A percentile compares a stretch with the other conserved stretches of the same genome.
Conservation (phyloP, 2,329 filamentous ascomycete genomes). For the Pseudopithomyces chartarum region DNA sequence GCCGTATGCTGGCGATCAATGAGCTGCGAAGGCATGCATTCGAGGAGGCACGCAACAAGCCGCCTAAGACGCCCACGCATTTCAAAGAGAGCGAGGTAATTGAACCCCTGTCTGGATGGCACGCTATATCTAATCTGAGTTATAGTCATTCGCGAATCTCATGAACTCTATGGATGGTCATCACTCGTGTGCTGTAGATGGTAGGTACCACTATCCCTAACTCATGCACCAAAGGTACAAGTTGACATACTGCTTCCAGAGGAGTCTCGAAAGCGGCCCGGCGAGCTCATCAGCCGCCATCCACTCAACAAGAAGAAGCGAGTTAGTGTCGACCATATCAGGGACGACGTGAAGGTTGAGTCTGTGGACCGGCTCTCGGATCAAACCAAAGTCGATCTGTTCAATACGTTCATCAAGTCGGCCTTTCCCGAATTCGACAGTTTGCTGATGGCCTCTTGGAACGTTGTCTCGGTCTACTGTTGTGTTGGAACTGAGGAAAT, state of each 20-base stretch:
- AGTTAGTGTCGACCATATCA: slow-evolving; percentile 25
- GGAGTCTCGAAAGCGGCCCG: slow-evolving; percentile 13
- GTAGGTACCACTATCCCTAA: not conserved
- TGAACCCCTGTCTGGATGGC: not conserved
- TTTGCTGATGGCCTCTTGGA: slow-evolving; percentile 38
- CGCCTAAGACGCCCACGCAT: slow-evolving; percentile 6
- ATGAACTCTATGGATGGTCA: not conserved
- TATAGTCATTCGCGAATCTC: slow-evolving; percentile 18
- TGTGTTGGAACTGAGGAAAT: slow-evolving; percentile 31
- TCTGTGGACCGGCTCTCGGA: slow-evolving; percentile 28
- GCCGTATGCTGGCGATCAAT: slow-evolving; percentile 28
- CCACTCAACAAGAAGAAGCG: slow-evolving; percentile 31
- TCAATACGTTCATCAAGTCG: slow-evolving; percentile 29
- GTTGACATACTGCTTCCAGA: not conserved
- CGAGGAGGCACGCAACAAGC: slow-evolving; percentile 15
- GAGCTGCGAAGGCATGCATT: slow-evolving; percentile 26
- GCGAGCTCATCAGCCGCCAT: slow-evolving; percentile 25
- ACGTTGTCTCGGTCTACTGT: slow-evolving; percentile 35
- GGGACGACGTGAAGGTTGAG: slow-evolving; percentile 26
- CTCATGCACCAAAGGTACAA: not conserved
- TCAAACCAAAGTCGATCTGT: slow-evolving; percentile 31
- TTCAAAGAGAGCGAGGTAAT: slow-evolving; percentile 32
- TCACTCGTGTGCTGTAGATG: not conserved
- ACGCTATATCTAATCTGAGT: slow-evolving; percentile 1
- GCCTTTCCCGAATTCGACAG: slow-evolving; percentile 39